Evolutionary conservation across 2,329 filamentous ascomycete genomes (phyloP).

Genomic region (Tolypocladium nubicola): DNA sequence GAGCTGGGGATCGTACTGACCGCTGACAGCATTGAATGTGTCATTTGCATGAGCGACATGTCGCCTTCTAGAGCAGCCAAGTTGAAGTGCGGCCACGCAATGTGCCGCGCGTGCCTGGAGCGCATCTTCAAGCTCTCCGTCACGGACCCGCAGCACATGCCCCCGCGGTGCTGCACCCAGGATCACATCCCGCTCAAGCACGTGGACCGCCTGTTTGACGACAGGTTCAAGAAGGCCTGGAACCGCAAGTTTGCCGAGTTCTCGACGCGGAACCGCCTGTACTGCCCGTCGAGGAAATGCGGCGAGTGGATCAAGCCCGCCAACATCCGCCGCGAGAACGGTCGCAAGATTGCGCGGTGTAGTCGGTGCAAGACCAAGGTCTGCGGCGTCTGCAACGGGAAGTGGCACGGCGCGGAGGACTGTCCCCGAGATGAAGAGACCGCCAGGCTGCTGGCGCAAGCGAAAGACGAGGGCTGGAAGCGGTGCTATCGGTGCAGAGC

Average conservation of each 20-base stretch:
- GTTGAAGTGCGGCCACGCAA: conserved; percentile 68
- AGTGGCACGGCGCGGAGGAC: conserved; percentile 58
- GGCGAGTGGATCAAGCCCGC: conserved; percentile 71
- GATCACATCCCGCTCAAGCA: conserved; percentile 66
- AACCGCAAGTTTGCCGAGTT: conserved; percentile 72
- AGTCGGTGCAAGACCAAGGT: conserved; percentile 62
- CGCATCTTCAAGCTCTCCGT: conserved; percentile 66
- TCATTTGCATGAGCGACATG: conserved; percentile 62
- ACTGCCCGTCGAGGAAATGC: conserved; percentile 64
- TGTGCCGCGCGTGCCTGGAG: conserved; percentile 70
- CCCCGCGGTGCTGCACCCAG: conserved; percentile 67
- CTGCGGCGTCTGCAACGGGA: conserved; percentile 62
- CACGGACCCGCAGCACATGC: conserved; percentile 71
- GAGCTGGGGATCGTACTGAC: conserved; percentile 5
- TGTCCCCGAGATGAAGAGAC: conserved; percentile 65
- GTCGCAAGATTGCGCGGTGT: conserved; percentile 60
- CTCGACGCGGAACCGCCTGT: conserved; percentile 62
- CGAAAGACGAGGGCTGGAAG: conserved; percentile 61
- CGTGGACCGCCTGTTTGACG: conserved; percentile 65
- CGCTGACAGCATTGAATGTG: conserved; percentile 52
- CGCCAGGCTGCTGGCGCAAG: conserved; percentile 50
- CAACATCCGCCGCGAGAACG: conserved; percentile 48
- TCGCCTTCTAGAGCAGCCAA: conserved; percentile 54
- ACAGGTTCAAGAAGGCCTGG: conserved; percentile 67
- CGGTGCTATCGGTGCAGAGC: conserved; percentile 63